Percentiles rank a stretch among this genome's conserved stretches.
Evolutionary conservation across 495 filamentous ascomycete genomes (phyloP).

Genomic region (Tuber microsphaerosporum): DNA sequence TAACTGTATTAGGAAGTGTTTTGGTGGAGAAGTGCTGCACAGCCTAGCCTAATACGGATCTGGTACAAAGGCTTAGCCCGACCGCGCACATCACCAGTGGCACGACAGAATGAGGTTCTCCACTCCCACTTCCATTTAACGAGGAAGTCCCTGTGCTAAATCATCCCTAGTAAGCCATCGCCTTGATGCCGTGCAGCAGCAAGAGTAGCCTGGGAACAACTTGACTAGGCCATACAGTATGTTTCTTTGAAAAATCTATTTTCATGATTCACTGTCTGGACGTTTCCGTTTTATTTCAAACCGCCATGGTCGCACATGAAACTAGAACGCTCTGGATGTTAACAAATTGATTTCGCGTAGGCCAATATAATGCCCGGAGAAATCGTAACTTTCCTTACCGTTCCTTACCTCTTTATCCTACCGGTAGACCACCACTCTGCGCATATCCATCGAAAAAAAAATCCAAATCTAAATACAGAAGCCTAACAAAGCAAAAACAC

Average conservation of each 20-base stretch:
- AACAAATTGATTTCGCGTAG: neutral
- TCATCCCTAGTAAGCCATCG: neutral
- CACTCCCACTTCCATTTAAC: neutral
- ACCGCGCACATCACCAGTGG: neutral
- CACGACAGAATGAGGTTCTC: neutral
- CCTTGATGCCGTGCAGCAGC: neutral
- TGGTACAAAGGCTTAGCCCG: constrained; percentile 1
- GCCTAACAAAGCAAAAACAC: neutral
- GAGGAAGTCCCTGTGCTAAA: neutral
- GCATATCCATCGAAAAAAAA: neutral
- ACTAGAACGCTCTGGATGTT: neutral
- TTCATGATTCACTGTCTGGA: neutral
- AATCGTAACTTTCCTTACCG: neutral
- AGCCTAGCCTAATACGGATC: neutral
- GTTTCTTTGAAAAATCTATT: neutral
- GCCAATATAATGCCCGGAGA: neutral
- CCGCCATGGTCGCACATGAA: neutral
- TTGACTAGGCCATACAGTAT: neutral
- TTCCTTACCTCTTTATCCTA: neutral
- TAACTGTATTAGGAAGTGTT: neutral
- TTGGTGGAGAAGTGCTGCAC: neutral
- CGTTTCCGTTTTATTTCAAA: neutral
- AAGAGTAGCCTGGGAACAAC: neutral
- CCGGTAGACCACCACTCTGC: neutral
- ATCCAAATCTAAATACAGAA: neutral